Base-by-base conservation (phyloP, 768 basidiomycete genomes). In the Tulasnella sp. region DNA sequence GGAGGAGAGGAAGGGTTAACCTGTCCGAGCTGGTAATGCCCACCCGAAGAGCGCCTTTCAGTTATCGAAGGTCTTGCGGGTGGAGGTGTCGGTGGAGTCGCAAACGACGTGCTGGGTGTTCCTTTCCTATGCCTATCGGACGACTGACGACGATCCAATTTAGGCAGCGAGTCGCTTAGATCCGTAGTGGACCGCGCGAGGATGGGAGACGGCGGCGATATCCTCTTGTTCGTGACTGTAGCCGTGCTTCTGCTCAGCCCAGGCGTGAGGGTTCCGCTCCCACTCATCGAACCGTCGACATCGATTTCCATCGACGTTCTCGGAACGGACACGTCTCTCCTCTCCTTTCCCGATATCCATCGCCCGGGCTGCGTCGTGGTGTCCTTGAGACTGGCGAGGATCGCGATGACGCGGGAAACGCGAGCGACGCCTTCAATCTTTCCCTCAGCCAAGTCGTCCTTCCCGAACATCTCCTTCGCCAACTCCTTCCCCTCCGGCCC, bases 401-500 rank as follows among this genome's bases (percentile, higher is more conserved):
- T 62, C 22, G 37, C n/a, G 40, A 72, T 35, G 34, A 72, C 71
- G 26, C 59, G 37, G 19, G 71, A 52, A 1, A 72, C 71, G 14
- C 63, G 37, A 11, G 62, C 14, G n/a, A 72, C 71, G 52, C 71
- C 63, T 7, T 72, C 71, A 22, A 65, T 41, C 14, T 39, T 63
- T 40, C 62, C 63, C 6, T 72, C 71, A 1, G 63, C 71, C 62
- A 72, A 29, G 26, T 62, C 71, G 62, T 72, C 71, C 71, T 63
- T 62, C 12, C 71, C 71, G 39, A 72, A 72, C 71, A 72, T 72
- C 42, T 63, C 71, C 59, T 63, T 63, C 26, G 35, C 19, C 1
- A 76, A 42, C 14, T 91, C 90, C 76, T 90, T 88, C 3, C 83
- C 83, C 59, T 84, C 83, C 72, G 89, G 89, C 32, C 84, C 79